Percentiles rank a stretch among this genome's conserved stretches.
These are phyloP conservation scores for Cryptomeria japonica DNA, from an alignment of 75 land plant genomes.

Conservation along the genomic window DNA sequence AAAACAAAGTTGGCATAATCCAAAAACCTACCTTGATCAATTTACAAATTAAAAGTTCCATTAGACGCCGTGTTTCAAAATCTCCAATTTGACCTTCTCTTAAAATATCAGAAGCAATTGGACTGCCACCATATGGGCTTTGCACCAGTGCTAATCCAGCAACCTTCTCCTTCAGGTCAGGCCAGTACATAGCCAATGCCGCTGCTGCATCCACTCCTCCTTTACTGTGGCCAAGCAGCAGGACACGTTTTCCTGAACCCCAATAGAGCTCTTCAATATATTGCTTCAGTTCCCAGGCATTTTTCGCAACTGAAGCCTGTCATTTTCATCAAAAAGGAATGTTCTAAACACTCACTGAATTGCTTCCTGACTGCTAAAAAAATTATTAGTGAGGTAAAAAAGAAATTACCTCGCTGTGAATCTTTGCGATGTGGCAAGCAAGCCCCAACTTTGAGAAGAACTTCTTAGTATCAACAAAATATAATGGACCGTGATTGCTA, in stretches of 20 bases:
- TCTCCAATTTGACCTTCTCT: conserved; percentile 99
- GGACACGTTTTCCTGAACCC: conserved; percentile 80
- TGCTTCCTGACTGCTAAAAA: neutral
- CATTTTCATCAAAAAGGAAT: conserved; percentile 11
- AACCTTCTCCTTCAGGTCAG: conserved; percentile 91
- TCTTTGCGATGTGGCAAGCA: conserved; percentile 91
- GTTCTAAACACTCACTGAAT: neutral
- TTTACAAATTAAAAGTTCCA: conserved; percentile 91
- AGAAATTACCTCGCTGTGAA: conserved; percentile 89
- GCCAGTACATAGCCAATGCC: conserved; percentile 91
- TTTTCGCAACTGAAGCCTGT: conserved; percentile 96
- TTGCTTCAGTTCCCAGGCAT: conserved; percentile 92
- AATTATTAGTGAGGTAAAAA: neutral
- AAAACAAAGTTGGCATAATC: neutral
- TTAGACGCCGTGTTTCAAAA: conserved; percentile 69
- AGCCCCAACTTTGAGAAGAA: conserved; percentile 94
- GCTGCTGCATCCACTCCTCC: conserved; percentile 99
- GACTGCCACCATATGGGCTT: conserved; percentile 99
- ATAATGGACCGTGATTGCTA: conserved; percentile 96
- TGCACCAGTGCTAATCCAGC: conserved; percentile 93
- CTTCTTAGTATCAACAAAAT: conserved; percentile 81
- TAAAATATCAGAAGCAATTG: conserved; percentile 93
- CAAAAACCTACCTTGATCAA: conserved; percentile 75
- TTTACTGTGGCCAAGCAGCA: conserved; percentile 97
- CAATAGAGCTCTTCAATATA: conserved; percentile 93